Base-by-base conservation (phyloP, 352 stramenopile genomes). In the Pythium sukuiense region DNA sequence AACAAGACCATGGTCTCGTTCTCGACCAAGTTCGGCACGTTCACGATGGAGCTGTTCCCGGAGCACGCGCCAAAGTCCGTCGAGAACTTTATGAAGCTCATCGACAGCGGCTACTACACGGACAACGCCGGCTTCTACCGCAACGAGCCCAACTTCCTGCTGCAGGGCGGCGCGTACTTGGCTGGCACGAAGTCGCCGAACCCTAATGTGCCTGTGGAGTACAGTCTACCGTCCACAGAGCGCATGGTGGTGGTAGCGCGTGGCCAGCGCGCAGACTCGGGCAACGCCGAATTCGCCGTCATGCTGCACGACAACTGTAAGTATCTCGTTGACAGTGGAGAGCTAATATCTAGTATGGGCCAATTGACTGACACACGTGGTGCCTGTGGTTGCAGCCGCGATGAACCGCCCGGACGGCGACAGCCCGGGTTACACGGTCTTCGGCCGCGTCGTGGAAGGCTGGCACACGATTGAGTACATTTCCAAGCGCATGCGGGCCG, bases 1-100 rank as follows among this genome's bases (percentile, higher is more conserved):
- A 91, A 92, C 63, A 89, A 92, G 68, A 86, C 73, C 33, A 93
- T 95, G 87, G 85, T 89, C 65, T 62, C 90, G 65, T 84, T 95
- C 61, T 76, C 79, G 18, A 95, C 87, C 59, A 90, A 90, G 63
- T 83, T 86, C 49, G 86, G 80, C 26, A 74, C 72, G 14, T 93
- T 95, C 72, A 91, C 80, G 12, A 56, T 95, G 24, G 87, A 95
- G 26, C 57, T 95, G 69, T 95, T 82, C 63, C 81, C 85, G 12
- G 76, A 93, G 32, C 83, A 93, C 58, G 87, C 87, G 35, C 87
- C 87, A 6, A 74, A 83, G 74, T 90, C 85, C 2, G 85, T 93
- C 11, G 83, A 76, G 26, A 81, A 83, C 37, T 92, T 95, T 61
- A 69, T 74, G 64, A 81, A 84, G 65, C 77, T 95, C 33, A 74